phyloP scores from a whole-genome alignment of 2,329 filamentous ascomycete species.

The Venturia aucupariae region DNA sequence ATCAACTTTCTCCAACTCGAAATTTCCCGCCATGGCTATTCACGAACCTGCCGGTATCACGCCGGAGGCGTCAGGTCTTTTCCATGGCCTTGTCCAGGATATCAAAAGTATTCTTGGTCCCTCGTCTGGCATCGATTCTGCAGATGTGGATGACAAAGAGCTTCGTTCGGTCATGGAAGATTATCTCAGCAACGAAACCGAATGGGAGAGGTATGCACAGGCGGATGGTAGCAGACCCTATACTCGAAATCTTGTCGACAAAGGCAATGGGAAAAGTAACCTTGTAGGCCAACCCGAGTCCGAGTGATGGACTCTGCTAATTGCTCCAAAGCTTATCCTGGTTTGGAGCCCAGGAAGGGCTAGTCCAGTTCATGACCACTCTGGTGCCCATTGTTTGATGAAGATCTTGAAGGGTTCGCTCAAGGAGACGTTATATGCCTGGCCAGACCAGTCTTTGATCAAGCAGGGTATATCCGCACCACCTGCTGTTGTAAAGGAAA shows the following conservation, averaged over 20 bases:
- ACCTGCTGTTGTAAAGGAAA: conserved; percentile 57
- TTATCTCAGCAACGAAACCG: conserved; percentile 58
- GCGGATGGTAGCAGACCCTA: conserved; percentile 62
- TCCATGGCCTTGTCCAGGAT: conserved; percentile 62
- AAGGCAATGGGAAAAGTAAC: conserved; percentile 76
- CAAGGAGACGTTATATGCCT: conserved; percentile 72
- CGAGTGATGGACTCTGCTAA: not conserved
- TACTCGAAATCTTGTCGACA: conserved; percentile 81
- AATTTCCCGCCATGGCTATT: not conserved
- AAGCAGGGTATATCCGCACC: conserved; percentile 41
- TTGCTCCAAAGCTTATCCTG: conserved; percentile 57
- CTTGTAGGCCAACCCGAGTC: conserved; percentile 42
- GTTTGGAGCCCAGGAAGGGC: conserved; percentile 82
- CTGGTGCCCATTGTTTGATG: conserved; percentile 85
- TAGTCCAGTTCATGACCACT: conserved; percentile 73
- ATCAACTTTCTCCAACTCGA: not conserved
- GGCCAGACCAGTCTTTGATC: conserved; percentile 45
- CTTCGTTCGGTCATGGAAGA: conserved; percentile 63
- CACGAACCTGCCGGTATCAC: not conserved
- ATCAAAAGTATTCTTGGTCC: conserved; percentile 69
- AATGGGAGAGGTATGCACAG: conserved; percentile 70
- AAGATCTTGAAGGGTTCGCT: conserved; percentile 71
- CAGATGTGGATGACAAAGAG: conserved; percentile 66
- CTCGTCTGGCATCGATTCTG: conserved; percentile 71
- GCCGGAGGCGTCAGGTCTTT: conserved; percentile 28